phyloP scores from a whole-genome alignment of 2,329 filamentous ascomycete species.

The Xylaria sp. region DNA sequence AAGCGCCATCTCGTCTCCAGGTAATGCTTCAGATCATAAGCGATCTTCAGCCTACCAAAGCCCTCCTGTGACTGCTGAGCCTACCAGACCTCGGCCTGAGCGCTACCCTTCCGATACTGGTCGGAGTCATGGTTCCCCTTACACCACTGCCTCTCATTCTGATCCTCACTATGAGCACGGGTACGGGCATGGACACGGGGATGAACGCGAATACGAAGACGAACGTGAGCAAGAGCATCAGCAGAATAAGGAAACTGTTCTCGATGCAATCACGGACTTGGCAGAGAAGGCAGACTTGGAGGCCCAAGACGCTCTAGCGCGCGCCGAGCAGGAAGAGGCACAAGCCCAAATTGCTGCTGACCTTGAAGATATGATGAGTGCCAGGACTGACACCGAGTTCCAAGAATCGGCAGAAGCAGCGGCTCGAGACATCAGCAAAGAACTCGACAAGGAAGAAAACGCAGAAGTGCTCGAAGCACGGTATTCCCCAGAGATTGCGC shows the following conservation, averaged over 20 bases:
- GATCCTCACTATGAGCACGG: constrained; percentile 30
- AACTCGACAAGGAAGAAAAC: constrained; percentile 66
- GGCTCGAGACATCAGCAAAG: constrained; percentile 62
- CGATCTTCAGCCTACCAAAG: constrained; percentile 55
- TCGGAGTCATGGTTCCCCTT: constrained; percentile 33
- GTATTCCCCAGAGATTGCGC: constrained; percentile 63
- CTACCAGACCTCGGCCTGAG: constrained; percentile 49
- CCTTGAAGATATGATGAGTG: constrained; percentile 61
- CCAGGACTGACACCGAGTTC: constrained; percentile 65
- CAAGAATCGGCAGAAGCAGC: constrained; percentile 61
- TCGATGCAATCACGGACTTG: constrained; percentile 75
- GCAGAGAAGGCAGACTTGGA: constrained; percentile 64
- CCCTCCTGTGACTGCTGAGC: constrained; percentile 59
- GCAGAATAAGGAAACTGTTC: constrained; percentile 71
- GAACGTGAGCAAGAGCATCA: constrained; percentile 17
- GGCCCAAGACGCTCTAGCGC: constrained; percentile 73
- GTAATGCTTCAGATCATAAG: constrained; percentile 34
- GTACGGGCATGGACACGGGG: constrained; percentile 27
- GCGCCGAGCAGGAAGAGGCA: constrained; percentile 62
- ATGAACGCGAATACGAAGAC: background rate
- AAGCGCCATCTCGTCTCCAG: constrained; percentile 51
- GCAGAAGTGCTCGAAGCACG: constrained; percentile 64
- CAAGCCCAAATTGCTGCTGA: constrained; percentile 62
- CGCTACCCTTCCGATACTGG: constrained; percentile 47
- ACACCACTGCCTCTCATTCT: constrained; percentile 26